These are phyloP conservation scores for Mycena galericulata DNA, from an alignment of 768 basidiomycete genomes.

Conservation along the genomic window DNA sequence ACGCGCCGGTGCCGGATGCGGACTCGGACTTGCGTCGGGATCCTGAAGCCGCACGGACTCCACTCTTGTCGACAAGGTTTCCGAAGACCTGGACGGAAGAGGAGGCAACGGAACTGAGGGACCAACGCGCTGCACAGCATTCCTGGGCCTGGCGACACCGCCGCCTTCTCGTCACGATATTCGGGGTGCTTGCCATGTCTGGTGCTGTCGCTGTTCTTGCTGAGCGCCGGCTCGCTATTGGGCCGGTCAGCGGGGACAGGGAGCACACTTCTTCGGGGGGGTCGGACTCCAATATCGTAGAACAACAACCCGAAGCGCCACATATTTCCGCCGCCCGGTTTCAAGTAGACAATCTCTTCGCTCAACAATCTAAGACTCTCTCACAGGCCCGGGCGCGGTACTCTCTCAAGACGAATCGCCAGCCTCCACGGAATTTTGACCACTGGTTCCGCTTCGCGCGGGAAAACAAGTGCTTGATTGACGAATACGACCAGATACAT, in stretches of 20 bases:
- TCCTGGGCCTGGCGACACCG: not conserved
- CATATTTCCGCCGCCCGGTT: not conserved
- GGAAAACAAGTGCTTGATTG: not conserved
- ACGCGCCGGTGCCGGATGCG: not conserved
- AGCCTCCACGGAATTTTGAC: constrained; percentile 5
- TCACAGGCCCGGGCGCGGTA: not conserved
- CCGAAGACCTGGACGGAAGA: not conserved
- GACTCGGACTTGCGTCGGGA: not conserved
- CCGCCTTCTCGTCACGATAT: not conserved
- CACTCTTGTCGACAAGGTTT: not conserved
- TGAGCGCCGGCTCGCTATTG: not conserved
- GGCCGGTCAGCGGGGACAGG: not conserved
- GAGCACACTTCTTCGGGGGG: not conserved
- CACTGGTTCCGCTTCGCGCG: constrained; percentile 3
- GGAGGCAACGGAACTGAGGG: not conserved
- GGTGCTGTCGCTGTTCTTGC: not conserved
- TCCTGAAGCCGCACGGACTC: not conserved
- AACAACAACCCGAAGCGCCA: not conserved
- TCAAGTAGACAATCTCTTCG: not conserved
- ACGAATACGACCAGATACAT: constrained; percentile 18
- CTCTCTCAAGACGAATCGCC: not conserved
- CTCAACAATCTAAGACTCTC: not conserved
- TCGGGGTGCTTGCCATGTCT: not conserved
- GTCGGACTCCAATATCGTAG: not conserved
- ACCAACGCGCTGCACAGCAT: not conserved